These are phyloP conservation scores for Yamadazyma phyllophila DNA, from an alignment of 805 yeast genomes.

Conservation along the genomic window DNA sequence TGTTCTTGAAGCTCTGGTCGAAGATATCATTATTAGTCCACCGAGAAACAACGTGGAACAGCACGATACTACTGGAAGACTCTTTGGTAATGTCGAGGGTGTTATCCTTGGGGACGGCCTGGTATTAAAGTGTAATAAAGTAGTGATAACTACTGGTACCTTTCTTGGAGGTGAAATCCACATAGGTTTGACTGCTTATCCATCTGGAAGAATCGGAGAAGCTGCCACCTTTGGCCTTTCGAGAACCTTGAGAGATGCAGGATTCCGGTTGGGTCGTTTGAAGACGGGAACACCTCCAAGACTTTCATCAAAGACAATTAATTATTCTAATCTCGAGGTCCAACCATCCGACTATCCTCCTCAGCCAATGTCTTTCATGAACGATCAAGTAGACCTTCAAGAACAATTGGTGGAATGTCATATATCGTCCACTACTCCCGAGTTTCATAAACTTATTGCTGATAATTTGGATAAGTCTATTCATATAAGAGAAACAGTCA, in stretches of 20 bases:
- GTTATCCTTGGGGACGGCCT: conserved; percentile 69
- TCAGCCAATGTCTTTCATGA: conserved; percentile 84
- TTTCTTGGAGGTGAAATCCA: conserved; percentile 94
- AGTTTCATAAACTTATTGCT: conserved; percentile 66
- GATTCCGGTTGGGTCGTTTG: conserved; percentile 81
- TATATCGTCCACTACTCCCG: conserved; percentile 74
- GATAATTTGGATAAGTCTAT: conserved; percentile 76
- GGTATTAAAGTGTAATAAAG: conserved; percentile 57
- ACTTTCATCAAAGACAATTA: conserved; percentile 65
- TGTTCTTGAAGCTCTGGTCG: conserved; percentile 72
- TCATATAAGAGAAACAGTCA: conserved; percentile 89
- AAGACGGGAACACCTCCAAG: conserved; percentile 99
- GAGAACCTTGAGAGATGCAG: conserved; percentile 68
- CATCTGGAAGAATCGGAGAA: conserved; percentile 95
- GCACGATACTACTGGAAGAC: conserved; percentile 36
- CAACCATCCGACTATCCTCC: conserved; percentile 86
- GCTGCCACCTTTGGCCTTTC: conserved; percentile 87
- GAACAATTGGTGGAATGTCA: conserved; percentile 66
- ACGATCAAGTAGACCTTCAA: conserved; percentile 59
- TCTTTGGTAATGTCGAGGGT: conserved; percentile 57
- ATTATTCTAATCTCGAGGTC: conserved; percentile 58
- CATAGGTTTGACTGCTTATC: conserved; percentile 73
- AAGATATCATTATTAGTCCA: conserved; percentile 71
- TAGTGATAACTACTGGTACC: conserved; percentile 94
- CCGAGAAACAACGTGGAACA: conserved; percentile 3